Percentiles rank a stretch among this genome's conserved stretches.
phyloP scores from a whole-genome alignment of 2,329 filamentous ascomycete genomes.

The Dactylellina sp. region DNA sequence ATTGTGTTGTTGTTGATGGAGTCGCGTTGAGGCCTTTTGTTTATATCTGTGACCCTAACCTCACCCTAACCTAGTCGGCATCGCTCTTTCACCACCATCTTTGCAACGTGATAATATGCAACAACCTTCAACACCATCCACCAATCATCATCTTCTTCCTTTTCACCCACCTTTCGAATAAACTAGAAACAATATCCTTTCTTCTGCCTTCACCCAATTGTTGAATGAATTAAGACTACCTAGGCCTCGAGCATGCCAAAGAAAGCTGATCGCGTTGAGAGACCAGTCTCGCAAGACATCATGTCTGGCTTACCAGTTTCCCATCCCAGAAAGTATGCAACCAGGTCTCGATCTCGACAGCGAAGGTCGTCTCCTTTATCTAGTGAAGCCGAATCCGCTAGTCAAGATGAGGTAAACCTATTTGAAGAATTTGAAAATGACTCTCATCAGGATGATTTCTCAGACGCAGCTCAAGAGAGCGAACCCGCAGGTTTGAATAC shows the following conservation, averaged over 20 bases:
- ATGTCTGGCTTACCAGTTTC: conserved; percentile 1
- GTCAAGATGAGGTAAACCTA: neutral
- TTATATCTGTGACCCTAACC: conserved; percentile 19
- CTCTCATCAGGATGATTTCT: too few species aligned
- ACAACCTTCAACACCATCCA: conserved; percentile 2
- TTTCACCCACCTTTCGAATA: neutral
- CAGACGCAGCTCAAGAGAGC: too few species aligned
- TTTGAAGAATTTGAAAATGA: neutral
- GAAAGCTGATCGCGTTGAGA: conserved; percentile 1
- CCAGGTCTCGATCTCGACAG: conserved; percentile 10
- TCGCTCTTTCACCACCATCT: neutral
- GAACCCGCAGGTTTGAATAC: neutral
- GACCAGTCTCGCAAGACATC: conserved; percentile 16
- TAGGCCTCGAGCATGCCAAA: conserved; percentile 10
- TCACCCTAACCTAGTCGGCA: conserved; percentile 13
- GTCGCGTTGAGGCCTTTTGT: neutral
- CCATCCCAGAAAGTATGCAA: neutral
- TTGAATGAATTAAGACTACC: neutral
- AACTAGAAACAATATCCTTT: neutral
- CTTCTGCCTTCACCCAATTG: neutral
- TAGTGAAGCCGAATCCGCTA: neutral
- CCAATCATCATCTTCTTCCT: neutral
- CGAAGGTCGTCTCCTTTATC: neutral
- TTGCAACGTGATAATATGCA: too few species aligned
- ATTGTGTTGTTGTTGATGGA: too few species aligned